These are phyloP conservation scores for Aureobasidium sp. DNA, from an alignment of 2,329 filamentous ascomycete species.

Conservation along the genomic window DNA sequence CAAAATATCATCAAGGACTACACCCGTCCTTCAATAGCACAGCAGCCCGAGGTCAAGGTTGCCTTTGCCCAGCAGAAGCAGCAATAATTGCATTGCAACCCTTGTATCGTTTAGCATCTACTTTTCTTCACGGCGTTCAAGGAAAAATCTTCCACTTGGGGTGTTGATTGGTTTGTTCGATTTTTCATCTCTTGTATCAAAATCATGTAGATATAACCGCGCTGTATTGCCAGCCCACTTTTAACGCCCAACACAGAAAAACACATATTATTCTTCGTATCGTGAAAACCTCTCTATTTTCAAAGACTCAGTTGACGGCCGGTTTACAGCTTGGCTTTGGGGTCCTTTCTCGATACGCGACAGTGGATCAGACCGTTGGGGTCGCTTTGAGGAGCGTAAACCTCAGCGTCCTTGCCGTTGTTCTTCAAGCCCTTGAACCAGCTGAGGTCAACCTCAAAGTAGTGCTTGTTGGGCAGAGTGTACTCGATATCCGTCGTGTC, in stretches of 20 bases:
- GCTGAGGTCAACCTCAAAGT: constrained; percentile 93
- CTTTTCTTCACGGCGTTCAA: constrained; percentile 14
- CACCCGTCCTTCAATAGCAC: constrained; percentile 9
- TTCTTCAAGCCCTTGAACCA: constrained; percentile 97
- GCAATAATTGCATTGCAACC: background rate
- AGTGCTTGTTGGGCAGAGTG: constrained; percentile 92
- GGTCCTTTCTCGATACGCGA: constrained; percentile 58
- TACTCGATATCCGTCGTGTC: constrained; percentile 68
- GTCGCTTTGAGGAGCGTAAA: constrained; percentile 84
- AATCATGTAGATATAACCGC: constrained; percentile 4
- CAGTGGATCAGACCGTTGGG: constrained; percentile 96
- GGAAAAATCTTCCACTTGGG: constrained; percentile 10
- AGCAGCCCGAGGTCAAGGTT: constrained; percentile 13
- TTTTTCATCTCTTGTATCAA: background rate
- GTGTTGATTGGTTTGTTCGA: background rate
- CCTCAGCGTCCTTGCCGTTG: constrained; percentile 88
- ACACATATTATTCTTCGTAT: background rate
- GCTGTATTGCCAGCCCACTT: constrained; percentile 8
- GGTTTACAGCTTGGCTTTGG: constrained; percentile 34
- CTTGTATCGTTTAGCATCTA: background rate
- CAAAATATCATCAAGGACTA: constrained; percentile 61
- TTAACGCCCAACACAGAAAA: background rate
- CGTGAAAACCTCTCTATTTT: background rate
- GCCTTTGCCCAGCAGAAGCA: constrained; percentile 7
- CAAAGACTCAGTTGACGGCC: background rate